These are phyloP conservation scores for Russula sp. DNA, from an alignment of 768 basidiomycete genomes.

Conservation along the genomic window DNA sequence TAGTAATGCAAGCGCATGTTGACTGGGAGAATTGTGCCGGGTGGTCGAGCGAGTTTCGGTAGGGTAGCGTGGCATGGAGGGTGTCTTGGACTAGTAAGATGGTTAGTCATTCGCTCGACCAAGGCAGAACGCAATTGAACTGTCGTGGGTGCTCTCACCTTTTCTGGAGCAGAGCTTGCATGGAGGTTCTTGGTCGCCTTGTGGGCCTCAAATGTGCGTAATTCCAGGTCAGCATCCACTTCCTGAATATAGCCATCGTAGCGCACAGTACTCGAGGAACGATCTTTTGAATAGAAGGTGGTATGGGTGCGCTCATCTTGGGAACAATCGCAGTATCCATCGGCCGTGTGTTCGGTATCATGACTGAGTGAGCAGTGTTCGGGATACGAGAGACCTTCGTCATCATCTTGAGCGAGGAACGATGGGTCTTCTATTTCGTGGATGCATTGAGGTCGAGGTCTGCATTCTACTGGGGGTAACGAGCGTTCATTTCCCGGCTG, in stretches of 20 bases:
- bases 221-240: constrained; percentile 46
- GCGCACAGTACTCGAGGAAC: constrained; percentile 33
- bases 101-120: neutral
- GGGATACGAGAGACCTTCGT: constrained; percentile 10
- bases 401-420: constrained; percentile 24
- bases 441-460: constrained; percentile 35
- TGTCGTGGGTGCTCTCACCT: neutral
- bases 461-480: constrained; percentile 2
- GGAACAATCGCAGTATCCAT: constrained; percentile 23
- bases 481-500: constrained; percentile 1
- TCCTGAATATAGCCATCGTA: constrained; percentile 47
- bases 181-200: constrained; percentile 1
- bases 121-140: neutral
- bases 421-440: constrained; percentile 43
- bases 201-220: constrained; percentile 36
- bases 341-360: constrained; percentile 8
- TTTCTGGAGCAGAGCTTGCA: constrained; percentile 1
- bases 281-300: neutral
- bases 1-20: constrained; percentile 44
- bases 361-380: constrained; percentile 8
- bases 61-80: constrained; percentile 1
- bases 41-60: constrained; percentile 23
- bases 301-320: constrained; percentile 3
- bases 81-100: neutral
- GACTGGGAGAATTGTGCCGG: constrained; percentile 33